phyloP scores from a whole-genome alignment of 2,329 filamentous ascomycete genomes.

The Fusarium pseudocircinatum region DNA sequence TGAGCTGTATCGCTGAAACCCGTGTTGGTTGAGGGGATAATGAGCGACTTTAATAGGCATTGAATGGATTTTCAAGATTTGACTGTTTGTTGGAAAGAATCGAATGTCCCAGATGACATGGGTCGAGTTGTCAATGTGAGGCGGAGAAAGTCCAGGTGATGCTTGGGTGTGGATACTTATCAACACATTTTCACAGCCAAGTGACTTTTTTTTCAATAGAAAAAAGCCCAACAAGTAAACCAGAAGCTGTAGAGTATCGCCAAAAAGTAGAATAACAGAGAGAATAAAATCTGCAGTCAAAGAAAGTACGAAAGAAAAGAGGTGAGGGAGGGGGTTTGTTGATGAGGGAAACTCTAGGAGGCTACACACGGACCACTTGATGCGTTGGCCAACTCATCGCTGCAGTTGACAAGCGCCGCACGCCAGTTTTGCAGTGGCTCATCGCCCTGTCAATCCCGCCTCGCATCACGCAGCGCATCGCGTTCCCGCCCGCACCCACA shows the following conservation, averaged over 20 bases:
- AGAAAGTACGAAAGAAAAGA: conserved; percentile 26
- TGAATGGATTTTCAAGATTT: not conserved
- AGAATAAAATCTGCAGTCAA: conserved; percentile 2
- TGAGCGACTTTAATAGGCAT: not conserved
- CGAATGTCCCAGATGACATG: conserved; percentile 26
- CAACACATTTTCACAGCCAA: conserved; percentile 9
- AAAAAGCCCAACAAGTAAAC: not conserved
- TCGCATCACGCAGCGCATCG: conserved; percentile 35
- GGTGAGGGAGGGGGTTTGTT: conserved; percentile 39
- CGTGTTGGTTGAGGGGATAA: not conserved
- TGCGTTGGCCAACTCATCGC: conserved; percentile 55
- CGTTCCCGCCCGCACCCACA: conserved; percentile 33
- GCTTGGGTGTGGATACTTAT: conserved; percentile 34
- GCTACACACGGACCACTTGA: conserved; percentile 55
- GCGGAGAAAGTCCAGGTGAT: conserved; percentile 33
- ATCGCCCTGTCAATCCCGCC: conserved; percentile 40
- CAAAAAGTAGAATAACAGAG: not conserved
- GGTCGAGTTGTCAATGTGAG: conserved; percentile 31
- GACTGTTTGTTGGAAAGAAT: not conserved
- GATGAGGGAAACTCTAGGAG: conserved; percentile 43
- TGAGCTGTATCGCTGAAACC: not conserved
- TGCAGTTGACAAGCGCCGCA: conserved; percentile 53
- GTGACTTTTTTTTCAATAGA: not conserved
- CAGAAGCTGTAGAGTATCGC: not conserved
- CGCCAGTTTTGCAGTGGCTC: conserved; percentile 35